Conservation (phyloP, 129 eudicot species). For the Centrapalus pauciflorus region DNA sequence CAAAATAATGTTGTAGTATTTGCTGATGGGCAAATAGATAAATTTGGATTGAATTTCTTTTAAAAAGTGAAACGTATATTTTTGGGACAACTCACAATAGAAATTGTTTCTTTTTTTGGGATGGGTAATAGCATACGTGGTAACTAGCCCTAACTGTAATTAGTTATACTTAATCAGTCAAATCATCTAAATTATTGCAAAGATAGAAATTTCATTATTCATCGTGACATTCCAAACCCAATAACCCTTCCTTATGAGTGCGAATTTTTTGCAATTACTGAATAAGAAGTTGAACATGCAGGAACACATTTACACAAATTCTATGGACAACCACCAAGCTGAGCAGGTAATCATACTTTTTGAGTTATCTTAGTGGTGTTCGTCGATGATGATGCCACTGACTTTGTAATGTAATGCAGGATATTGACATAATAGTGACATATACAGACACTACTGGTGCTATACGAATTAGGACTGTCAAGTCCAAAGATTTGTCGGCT, state of each 20-base stretch:
- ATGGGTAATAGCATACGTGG: neutral
- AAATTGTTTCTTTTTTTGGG: neutral
- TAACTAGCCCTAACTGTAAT: neutral
- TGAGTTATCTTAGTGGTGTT: constrained; percentile 11
- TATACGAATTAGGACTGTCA: constrained; percentile 62
- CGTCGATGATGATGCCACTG: constrained; percentile 23
- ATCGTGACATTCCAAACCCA: neutral
- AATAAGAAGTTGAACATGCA: constrained; percentile 22
- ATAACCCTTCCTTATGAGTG: neutral
- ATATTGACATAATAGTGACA: constrained; percentile 88
- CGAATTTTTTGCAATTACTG: constrained; percentile 16
- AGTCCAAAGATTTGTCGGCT: constrained; percentile 72
- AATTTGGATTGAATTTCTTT: neutral
- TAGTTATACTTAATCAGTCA: neutral
- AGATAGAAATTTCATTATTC: neutral
- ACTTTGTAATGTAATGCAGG: constrained; percentile 53
- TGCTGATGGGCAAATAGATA: neutral
- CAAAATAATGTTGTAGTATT: neutral
- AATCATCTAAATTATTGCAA: neutral
- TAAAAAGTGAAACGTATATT: neutral
- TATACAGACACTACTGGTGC: constrained; percentile 89
- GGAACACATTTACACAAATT: constrained; percentile 37
- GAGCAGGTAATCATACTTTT: constrained; percentile 46
- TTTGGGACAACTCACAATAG: neutral
- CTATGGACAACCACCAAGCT: constrained; percentile 31